phyloP scores from a whole-genome alignment of 768 basidiomycete genomes.

The Dentipellis fragilis region DNA sequence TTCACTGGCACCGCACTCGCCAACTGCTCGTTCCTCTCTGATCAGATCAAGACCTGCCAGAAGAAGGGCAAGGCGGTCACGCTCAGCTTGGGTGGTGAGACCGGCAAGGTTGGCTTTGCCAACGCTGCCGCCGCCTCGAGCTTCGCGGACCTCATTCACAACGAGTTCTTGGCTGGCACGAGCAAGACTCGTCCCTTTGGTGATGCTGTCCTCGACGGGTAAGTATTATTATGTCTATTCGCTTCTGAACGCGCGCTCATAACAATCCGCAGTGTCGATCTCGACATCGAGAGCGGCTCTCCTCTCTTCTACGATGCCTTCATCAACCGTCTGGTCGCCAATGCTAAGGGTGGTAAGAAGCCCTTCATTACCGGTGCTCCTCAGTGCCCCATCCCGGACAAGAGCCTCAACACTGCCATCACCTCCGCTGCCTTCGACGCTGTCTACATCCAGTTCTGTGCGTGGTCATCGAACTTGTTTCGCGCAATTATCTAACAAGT shows the following conservation, averaged over 20 bases:
- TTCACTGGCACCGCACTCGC: constrained; percentile 32
- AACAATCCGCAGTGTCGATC: constrained; percentile 20
- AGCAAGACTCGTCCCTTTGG: constrained; percentile 36
- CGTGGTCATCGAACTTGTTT: not conserved
- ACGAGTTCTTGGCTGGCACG: constrained; percentile 8
- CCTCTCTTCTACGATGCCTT: constrained; percentile 24
- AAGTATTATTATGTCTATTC: constrained; percentile 3
- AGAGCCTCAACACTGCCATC: constrained; percentile 31
- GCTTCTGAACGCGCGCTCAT: not conserved
- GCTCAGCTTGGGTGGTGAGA: constrained; percentile 35
- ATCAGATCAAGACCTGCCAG: constrained; percentile 36
- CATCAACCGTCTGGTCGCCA: constrained; percentile 25
- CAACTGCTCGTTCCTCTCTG: constrained; percentile 30
- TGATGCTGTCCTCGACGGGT: constrained; percentile 37
- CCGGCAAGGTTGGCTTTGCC: constrained; percentile 29
- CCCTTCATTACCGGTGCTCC: constrained; percentile 29
- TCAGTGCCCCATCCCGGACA: constrained; percentile 29
- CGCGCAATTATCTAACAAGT: not conserved
- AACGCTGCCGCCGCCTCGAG: constrained; percentile 16
- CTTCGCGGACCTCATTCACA: not conserved
- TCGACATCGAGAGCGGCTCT: constrained; percentile 28
- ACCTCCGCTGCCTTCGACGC: not conserved
- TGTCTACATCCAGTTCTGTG: not conserved
- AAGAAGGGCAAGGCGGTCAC: constrained; percentile 37
- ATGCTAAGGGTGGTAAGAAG: constrained; percentile 26